Base-by-base conservation (phyloP, 2,329 filamentous ascomycete genomes). In the Ophiocordyceps unilateralis region DNA sequence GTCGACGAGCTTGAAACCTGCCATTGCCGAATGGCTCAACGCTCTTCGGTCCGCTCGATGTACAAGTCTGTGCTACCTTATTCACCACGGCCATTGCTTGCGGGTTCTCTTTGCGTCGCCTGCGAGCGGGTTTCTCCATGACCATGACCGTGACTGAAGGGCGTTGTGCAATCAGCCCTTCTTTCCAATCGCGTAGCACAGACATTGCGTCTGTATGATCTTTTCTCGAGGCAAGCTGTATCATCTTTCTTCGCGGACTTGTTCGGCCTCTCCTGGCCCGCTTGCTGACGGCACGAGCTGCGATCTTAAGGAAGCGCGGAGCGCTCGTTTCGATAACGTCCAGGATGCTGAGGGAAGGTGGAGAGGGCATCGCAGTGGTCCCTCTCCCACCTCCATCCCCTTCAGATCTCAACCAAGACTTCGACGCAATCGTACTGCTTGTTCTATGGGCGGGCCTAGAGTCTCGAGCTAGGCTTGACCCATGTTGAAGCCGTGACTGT, bases 241-340 rank as follows among this genome's bases (percentile, higher is more conserved):
- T 76, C n/a, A 61, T 55, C 51, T 81, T 81, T 38, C 53, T 63
- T 0, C 58, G 59, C 1, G 74, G 74, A 43, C 68, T 77, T 7
- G 69, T 64, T 52, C 71, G 70, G 15, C 76, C 76, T 47, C 69
- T 61, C 12, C 66, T 63, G 22, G 48, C 52, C 28, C 64, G 66
- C 42, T 56, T 63, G 43, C 60, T 69, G 4, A 68, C 74, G 42
- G 72, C 65, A 15, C 77, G 72, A 38, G 74, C 75, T 41, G 77
- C 77, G 51, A 81, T 67, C 46, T 67, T 74, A 28, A 81, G 58
- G 47, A 81, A 81, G 2, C 55, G 58, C 1, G 77, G 77, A 1
- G 74, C 71, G 45, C 63, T 51, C 2, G 61, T 54, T 47, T 70
- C 67, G 39, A 71, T 62, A 20, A 77, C 67, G 55, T 81, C 76